Conservation (phyloP, 768 basidiomycete species). For the Trametes gibbosa region DNA sequence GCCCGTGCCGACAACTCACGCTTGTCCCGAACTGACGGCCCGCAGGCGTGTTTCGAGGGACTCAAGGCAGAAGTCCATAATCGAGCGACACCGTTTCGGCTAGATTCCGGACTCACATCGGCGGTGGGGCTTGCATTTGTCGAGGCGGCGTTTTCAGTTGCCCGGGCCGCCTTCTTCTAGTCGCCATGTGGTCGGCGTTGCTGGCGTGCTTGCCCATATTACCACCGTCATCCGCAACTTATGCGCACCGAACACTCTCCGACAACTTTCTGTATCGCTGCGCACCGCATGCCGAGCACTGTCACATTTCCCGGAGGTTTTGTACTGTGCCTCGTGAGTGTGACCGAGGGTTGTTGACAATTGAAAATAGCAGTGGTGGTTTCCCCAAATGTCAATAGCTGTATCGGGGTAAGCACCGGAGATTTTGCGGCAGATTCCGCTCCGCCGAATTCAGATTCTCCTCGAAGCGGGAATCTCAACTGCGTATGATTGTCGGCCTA, state of each 20-base stretch:
- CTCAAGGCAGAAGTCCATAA: slow-evolving; percentile 71
- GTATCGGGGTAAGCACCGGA: not conserved
- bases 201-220: slow-evolving; percentile 8
- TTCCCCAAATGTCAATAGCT: not conserved
- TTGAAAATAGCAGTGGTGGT: not conserved
- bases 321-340: not conserved
- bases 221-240: not conserved
- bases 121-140: not conserved
- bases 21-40: not conserved
- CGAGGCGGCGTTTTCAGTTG: slow-evolving; percentile 4
- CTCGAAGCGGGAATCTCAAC: too few species aligned
- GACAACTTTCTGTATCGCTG: not conserved
- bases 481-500: too few species aligned
- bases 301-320: not conserved
- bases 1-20: slow-evolving; percentile 21
- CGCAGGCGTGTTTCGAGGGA: slow-evolving; percentile 70
- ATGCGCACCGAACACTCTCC: not conserved
- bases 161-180: not conserved
- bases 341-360: not conserved
- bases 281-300: not conserved
- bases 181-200: not conserved
- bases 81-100: slow-evolving; percentile 67
- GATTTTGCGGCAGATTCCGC: not conserved
- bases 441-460: not conserved
- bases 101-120: slow-evolving; percentile 30